phyloP scores from a whole-genome alignment of 2,329 filamentous ascomycete species.

The Penicillium hesseltinei region DNA sequence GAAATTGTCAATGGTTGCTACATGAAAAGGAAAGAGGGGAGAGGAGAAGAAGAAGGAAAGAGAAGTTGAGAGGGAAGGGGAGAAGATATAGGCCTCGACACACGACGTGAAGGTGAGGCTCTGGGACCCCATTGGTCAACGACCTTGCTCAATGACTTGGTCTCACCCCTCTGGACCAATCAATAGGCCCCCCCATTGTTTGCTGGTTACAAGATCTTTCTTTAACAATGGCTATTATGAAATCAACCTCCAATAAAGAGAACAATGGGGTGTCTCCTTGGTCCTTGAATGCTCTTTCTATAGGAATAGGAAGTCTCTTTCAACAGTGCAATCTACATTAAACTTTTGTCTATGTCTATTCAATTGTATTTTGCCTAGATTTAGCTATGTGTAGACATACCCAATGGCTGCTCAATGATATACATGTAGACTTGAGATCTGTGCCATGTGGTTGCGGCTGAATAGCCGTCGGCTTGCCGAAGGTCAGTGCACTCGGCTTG shows the following conservation, averaged over 20 bases:
- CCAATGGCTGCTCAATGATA: background rate
- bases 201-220: background rate
- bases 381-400: background rate
- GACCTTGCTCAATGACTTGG: background rate
- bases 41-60: background rate
- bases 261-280: background rate
- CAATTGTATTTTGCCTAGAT: background rate
- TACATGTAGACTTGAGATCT: background rate
- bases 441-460: background rate
- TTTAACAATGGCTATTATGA: background rate
- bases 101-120: background rate
- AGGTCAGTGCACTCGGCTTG: background rate
- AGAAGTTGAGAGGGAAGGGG: background rate
- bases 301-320: background rate
- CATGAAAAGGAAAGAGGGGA: background rate
- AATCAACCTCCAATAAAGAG: background rate
- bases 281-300: background rate
- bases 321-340: background rate
- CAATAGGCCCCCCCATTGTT: background rate
- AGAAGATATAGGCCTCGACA: background rate
- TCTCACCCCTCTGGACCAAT: background rate
- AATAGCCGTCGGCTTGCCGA: background rate
- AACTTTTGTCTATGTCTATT: background rate
- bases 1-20: background rate
- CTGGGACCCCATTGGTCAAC: background rate